These are phyloP conservation scores for Perkinsela sp. DNA, from an alignment of 208 protist species.

Conservation along the genomic window DNA sequence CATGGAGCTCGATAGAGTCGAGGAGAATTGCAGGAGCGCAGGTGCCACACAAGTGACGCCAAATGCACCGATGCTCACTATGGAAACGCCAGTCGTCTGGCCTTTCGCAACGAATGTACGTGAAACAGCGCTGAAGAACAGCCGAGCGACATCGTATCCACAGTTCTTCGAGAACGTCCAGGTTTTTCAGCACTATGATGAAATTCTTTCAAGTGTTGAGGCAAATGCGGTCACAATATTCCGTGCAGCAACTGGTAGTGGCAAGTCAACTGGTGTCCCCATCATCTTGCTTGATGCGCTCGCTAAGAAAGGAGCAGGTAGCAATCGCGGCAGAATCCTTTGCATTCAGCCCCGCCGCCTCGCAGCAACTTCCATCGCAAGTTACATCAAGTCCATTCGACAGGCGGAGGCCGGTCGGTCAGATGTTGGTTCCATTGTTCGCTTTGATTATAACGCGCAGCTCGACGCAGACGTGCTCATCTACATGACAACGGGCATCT, in stretches of 20 bases:
- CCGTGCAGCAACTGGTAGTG: conserved; percentile 81
- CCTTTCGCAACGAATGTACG: neutral
- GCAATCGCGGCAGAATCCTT: conserved; percentile 56
- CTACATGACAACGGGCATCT: conserved; percentile 76
- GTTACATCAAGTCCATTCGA: conserved; percentile 67
- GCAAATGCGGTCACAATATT: conserved; percentile 74
- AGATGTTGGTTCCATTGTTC: conserved; percentile 63
- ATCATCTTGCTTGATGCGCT: conserved; percentile 77
- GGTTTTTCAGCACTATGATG: conserved; percentile 5
- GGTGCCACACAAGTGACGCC: neutral
- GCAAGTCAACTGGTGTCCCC: conserved; percentile 88
- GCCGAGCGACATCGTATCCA: neutral
- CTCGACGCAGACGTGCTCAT: conserved; percentile 48
- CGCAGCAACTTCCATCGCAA: conserved; percentile 65
- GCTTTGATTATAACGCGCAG: conserved; percentile 52
- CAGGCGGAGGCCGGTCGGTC: conserved; percentile 52
- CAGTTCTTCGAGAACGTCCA: neutral
- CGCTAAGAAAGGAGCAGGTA: conserved; percentile 39
- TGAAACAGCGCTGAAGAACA: neutral
- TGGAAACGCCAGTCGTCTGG: neutral
- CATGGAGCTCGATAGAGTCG: neutral
- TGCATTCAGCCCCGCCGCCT: conserved; percentile 75
- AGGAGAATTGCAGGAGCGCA: neutral
- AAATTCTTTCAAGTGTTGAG: conserved; percentile 13
- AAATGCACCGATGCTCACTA: neutral